phyloP scores from a whole-genome alignment of 148 eudicot genomes.

The Camellia sinensis region DNA sequence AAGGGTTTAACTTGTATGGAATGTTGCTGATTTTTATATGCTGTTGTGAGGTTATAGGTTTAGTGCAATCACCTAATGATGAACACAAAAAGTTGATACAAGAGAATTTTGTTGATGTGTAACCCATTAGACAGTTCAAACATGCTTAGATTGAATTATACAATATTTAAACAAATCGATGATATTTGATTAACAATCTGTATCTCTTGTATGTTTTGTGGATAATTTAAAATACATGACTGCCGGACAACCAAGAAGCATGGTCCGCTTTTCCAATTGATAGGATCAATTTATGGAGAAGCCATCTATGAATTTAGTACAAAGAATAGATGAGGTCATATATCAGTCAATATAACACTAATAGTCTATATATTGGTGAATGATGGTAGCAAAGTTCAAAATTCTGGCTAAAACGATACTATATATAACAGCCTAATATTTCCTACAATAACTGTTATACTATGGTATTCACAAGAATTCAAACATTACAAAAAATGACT shows the following conservation, averaged over 20 bases:
- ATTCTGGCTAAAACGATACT: neutral
- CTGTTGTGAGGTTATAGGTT: neutral
- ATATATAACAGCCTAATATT: neutral
- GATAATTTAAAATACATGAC: neutral
- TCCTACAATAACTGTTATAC: neutral
- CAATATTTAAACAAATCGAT: neutral
- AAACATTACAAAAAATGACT: neutral
- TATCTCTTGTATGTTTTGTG: neutral
- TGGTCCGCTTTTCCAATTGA: neutral
- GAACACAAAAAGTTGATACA: neutral
- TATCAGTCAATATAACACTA: no score
- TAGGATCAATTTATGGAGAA: neutral
- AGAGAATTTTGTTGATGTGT: neutral
- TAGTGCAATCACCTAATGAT: neutral
- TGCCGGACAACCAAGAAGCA: neutral
- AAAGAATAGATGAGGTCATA: no score
- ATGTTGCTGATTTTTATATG: conserved; percentile 3
- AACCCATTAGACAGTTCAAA: neutral
- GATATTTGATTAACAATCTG: neutral
- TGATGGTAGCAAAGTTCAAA: no score
- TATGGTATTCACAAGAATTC: neutral
- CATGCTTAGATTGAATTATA: neutral
- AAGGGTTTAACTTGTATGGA: neutral
- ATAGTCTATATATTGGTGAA: no score
- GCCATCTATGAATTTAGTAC: neutral